These are phyloP conservation scores for Tuber borchii DNA, from an alignment of 495 filamentous ascomycete species.

Conservation along the genomic window DNA sequence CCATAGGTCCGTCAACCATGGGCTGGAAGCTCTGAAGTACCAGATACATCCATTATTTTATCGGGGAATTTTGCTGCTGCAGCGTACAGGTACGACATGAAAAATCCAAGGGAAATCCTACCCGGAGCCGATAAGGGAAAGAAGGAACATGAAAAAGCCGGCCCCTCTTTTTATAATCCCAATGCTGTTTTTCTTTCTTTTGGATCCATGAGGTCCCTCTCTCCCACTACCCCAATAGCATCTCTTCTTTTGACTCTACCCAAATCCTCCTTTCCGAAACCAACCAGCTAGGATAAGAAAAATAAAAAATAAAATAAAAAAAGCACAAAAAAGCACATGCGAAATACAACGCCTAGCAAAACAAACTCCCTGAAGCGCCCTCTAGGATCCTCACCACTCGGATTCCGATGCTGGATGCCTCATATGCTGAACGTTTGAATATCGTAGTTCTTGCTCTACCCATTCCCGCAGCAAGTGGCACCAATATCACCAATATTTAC, in stretches of 20 bases:
- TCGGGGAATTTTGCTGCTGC: neutral
- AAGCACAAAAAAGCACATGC: neutral
- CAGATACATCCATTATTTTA: neutral
- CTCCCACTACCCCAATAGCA: neutral
- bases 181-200: neutral
- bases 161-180: neutral
- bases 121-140: neutral
- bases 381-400: neutral
- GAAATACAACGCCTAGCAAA: neutral
- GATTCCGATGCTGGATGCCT: neutral
- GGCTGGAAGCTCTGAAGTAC: neutral
- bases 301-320: neutral
- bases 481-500: constrained; percentile 14
- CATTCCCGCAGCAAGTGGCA: neutral
- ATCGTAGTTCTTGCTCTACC: neutral
- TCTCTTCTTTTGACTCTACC: neutral
- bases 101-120: neutral
- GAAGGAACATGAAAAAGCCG: neutral
- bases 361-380: neutral
- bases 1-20: neutral
- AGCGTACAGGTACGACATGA: neutral
- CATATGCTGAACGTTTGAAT: neutral
- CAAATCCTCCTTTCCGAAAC: neutral
- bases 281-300: neutral
- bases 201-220: neutral